phyloP scores from a whole-genome alignment of 75 land plant species.

The Adiantum capillusveneris region DNA sequence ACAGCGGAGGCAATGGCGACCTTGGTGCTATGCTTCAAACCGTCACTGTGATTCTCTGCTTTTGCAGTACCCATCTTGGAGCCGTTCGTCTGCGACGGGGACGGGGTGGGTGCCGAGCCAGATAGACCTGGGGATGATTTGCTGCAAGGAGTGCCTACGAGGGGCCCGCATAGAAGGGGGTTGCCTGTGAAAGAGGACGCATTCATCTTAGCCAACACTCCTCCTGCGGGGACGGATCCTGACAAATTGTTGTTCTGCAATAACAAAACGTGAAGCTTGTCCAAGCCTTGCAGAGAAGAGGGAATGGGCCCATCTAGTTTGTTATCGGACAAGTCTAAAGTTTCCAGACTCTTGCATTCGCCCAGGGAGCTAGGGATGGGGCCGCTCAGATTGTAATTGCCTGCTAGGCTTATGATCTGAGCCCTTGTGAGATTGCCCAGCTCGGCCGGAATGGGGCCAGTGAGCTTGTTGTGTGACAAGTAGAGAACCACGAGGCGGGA shows the following conservation, averaged over 20 bases:
- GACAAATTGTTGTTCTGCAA: conserved; percentile 50
- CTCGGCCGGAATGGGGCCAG: conserved; percentile 29
- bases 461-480: conserved; percentile 40
- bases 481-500: conserved; percentile 15
- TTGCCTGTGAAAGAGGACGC: conserved; percentile 11
- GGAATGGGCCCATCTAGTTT: conserved; percentile 57
- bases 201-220: conserved; percentile 22
- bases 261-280: conserved; percentile 46
- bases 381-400: conserved; percentile 50
- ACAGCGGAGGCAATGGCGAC: conserved; percentile 1
- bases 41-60: not conserved
- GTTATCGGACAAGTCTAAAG: conserved; percentile 58
- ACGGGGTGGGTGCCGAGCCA: not conserved
- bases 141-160: no score
- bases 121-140: not conserved
- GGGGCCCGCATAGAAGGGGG: not conserved
- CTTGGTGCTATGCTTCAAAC: not conserved
- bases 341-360: conserved; percentile 13
- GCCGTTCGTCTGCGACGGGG: no score
- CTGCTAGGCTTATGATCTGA: conserved; percentile 57
- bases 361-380: conserved; percentile 28
- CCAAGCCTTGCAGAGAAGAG: conserved; percentile 22
- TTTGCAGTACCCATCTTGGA: no score
- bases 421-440: conserved; percentile 44
- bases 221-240: conserved; percentile 41